Evolutionary conservation across 1,284 basidiomycete genomes (phyloP), one percentile per base, ranked within the genome.

Genomic region (Ceratobasidium sp.): DNA sequence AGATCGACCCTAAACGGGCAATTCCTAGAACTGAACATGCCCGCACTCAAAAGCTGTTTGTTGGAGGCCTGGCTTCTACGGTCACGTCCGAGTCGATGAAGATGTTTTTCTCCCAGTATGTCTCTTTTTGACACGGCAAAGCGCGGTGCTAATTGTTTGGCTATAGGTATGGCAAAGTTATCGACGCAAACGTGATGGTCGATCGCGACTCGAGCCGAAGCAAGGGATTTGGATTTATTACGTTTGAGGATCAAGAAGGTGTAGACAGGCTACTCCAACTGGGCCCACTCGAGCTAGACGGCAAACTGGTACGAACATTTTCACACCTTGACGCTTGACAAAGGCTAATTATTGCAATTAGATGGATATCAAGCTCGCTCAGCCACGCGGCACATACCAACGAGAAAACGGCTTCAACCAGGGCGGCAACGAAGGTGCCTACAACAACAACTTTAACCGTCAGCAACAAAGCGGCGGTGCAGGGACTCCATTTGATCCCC

Each of bases 1-100:
- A 98, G 96, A 99, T 99, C 80, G 97, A 99, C 79, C 97, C 97
- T 12, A 99, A 99, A 83, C 90, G 96, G 73, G 97, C 97, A 5
- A 98, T 99, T 76, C 97, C 97, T 16, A 87, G 96, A 76, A 92
- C 94, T 78, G 95, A 97, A 76, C 93, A 96, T 78, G 92, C 95
- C 78, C 87, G 92, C 21, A 93, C 93, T 0, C 93, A 92, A 60
- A 95, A 96, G 79, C 85, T 98, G 53, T 99, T 99, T 79, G 96
- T 99, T 63, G 96, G 97, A 64, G 95, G 96, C 46, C 86, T 99
- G 7, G 92, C 96, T 0, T 89, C 92, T 23, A 89, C 87, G 66
- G 95, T 97, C 56, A 98, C 96, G 7, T 94, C 92, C 25, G 95
- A 97, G 77, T 92, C 91, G 7, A 94, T 99, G 89, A 89, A 92